Conservation (phyloP, 768 basidiomycete genomes). For the Lactarius deliciosus region DNA sequence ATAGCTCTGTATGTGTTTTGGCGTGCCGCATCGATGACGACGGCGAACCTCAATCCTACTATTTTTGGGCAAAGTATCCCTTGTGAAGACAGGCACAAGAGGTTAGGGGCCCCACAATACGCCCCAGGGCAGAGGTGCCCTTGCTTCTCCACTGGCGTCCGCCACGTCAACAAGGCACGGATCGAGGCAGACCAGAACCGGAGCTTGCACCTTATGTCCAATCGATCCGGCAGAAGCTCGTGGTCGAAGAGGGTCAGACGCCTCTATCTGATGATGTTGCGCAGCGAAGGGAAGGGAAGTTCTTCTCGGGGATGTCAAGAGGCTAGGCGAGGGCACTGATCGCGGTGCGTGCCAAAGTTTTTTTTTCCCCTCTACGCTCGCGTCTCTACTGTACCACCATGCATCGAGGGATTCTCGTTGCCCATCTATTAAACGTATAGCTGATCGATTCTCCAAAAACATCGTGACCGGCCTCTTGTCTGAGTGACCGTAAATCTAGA, state of each 20-base stretch:
- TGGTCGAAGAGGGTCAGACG: conserved; percentile 49
- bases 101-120: conserved; percentile 16
- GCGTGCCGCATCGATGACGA: conserved; percentile 6
- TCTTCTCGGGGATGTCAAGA: conserved; percentile 62
- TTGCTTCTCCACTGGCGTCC: conserved; percentile 15
- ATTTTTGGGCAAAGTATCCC: neutral
- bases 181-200: conserved; percentile 56
- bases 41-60: neutral
- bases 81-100: neutral
- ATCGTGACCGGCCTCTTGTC: neutral
- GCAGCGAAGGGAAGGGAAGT: conserved; percentile 50
- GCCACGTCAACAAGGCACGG: conserved; percentile 18
- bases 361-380: neutral
- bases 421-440: neutral
- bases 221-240: conserved; percentile 63
- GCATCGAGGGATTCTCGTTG: neutral
- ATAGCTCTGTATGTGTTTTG: neutral
- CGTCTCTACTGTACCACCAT: neutral
- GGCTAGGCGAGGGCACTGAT: conserved; percentile 74
- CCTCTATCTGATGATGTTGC: conserved; percentile 55
- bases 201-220: conserved; percentile 60
- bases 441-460: neutral
- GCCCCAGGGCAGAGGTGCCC: neutral
- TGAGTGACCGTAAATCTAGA: neutral
- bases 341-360: conserved; percentile 50